phyloP scores from a whole-genome alignment of 495 filamentous ascomycete genomes.

The Articulospora tetracladia region DNA sequence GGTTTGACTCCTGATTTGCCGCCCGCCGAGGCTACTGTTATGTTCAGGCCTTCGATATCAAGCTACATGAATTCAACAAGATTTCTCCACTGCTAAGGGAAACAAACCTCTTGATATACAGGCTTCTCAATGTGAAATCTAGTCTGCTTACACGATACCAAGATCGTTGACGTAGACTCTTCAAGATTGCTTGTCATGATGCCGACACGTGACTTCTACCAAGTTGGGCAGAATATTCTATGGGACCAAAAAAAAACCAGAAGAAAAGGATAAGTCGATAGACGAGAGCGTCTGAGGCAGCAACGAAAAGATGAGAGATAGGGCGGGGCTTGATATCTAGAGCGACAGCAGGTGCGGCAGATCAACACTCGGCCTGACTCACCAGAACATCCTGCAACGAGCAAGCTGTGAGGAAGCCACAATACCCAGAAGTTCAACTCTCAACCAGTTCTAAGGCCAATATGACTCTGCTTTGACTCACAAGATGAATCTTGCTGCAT shows the following conservation, averaged over 20 bases:
- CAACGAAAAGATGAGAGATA: too few relatives aligned
- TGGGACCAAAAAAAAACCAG: not conserved
- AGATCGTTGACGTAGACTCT: conserved; percentile 44
- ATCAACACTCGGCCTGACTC: too few relatives aligned
- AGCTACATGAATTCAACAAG: conserved; percentile 39
- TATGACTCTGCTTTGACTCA: too few relatives aligned
- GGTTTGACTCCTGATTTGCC: conserved; percentile 29
- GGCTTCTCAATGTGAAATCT: conserved; percentile 51
- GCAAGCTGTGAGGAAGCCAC: too few relatives aligned
- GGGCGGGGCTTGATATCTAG: too few relatives aligned
- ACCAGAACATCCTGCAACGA: too few relatives aligned
- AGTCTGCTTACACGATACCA: conserved; percentile 53
- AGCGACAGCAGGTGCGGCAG: too few relatives aligned
- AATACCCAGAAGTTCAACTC: too few relatives aligned
- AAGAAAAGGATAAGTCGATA: too few relatives aligned
- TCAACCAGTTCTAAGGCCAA: too few relatives aligned
- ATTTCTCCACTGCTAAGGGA: not conserved
- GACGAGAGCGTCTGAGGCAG: too few relatives aligned
- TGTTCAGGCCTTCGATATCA: conserved; percentile 62
- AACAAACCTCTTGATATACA: conserved; percentile 46
- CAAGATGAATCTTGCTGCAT: too few relatives aligned
- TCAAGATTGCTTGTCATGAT: conserved; percentile 24
- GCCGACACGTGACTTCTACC: not conserved
- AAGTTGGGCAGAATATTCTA: not conserved
- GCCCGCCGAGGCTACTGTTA: conserved; percentile 50